Conservation (phyloP, 352 stramenopile genomes). For the Phytophthora sojae region DNA sequence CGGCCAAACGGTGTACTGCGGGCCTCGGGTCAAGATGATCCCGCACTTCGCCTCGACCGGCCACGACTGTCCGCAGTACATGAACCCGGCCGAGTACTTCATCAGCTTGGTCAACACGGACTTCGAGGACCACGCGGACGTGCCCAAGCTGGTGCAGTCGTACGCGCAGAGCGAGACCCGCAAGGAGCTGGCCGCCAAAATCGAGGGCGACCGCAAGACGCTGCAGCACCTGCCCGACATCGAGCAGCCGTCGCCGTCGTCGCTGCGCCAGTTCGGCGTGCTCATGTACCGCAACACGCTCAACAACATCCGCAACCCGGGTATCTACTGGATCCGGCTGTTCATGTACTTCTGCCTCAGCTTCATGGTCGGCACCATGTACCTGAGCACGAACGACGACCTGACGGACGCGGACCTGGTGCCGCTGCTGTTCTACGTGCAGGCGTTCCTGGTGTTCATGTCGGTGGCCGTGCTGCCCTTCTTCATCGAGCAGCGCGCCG, state of each 20-base stretch:
- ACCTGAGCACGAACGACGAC: constrained; percentile 59
- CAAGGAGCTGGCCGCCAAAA: background rate
- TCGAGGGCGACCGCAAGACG: background rate
- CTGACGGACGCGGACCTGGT: constrained; percentile 52
- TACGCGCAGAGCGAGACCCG: background rate
- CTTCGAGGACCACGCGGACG: background rate
- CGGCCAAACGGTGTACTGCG: background rate
- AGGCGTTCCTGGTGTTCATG: constrained; percentile 92
- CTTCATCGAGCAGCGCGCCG: constrained; percentile 87
- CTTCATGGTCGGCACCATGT: constrained; percentile 80
- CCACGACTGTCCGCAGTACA: background rate
- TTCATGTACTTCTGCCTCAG: constrained; percentile 79
- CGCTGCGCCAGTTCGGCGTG: background rate
- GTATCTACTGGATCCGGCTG: constrained; percentile 73
- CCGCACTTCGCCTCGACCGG: background rate
- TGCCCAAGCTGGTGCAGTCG: background rate
- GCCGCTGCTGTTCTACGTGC: constrained; percentile 85
- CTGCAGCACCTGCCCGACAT: background rate
- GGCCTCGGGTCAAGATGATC: background rate
- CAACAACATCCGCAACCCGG: constrained; percentile 73
- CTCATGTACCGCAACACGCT: constrained; percentile 44
- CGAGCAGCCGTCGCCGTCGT: background rate
- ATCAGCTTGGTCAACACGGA: background rate
- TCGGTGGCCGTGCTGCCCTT: constrained; percentile 87
- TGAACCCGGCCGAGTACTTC: background rate